phyloP scores from a whole-genome alignment of 2,329 filamentous ascomycete species.

The Chaetomium olivaceum region DNA sequence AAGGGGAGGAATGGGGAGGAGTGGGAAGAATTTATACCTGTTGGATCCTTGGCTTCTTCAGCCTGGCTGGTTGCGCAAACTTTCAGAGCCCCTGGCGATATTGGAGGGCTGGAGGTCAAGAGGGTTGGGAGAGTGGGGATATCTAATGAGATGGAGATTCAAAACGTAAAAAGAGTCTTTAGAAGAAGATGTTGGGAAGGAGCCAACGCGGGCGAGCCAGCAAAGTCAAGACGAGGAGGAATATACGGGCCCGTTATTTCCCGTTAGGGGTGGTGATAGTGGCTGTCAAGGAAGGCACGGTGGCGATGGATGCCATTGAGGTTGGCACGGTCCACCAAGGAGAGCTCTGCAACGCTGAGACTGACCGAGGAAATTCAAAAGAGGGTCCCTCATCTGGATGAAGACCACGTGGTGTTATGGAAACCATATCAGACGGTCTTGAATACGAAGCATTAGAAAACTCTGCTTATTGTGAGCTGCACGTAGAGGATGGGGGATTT shows the following conservation, averaged over 20 bases:
- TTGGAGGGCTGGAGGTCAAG: background rate
- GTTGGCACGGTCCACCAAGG: background rate
- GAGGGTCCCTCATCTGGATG: no score
- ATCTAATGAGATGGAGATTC: background rate
- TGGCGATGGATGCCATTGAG: background rate
- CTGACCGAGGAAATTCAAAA: background rate
- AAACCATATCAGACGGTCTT: background rate
- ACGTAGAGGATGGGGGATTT: background rate
- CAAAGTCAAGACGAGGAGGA: conserved; percentile 2
- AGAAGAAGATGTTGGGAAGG: background rate
- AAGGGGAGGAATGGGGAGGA: background rate
- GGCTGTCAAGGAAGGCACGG: conserved; percentile 11
- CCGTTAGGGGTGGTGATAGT: conserved; percentile 1
- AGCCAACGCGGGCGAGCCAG: background rate
- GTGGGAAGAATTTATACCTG: background rate
- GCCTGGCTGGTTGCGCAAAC: background rate
- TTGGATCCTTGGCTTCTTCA: background rate
- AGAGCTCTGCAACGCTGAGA: no score
- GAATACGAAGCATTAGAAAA: background rate
- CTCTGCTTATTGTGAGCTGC: background rate
- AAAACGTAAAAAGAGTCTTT: background rate
- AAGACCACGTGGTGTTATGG: background rate
- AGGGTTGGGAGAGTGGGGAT: background rate
- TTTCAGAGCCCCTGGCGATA: no score
- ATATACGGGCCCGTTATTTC: conserved; percentile 1